A percentile compares a stretch with the other conserved stretches of the same genome.
Evolutionary conservation across 2,329 filamentous ascomycete species (phyloP).

Genomic region (Stemphylium lycopersici): DNA sequence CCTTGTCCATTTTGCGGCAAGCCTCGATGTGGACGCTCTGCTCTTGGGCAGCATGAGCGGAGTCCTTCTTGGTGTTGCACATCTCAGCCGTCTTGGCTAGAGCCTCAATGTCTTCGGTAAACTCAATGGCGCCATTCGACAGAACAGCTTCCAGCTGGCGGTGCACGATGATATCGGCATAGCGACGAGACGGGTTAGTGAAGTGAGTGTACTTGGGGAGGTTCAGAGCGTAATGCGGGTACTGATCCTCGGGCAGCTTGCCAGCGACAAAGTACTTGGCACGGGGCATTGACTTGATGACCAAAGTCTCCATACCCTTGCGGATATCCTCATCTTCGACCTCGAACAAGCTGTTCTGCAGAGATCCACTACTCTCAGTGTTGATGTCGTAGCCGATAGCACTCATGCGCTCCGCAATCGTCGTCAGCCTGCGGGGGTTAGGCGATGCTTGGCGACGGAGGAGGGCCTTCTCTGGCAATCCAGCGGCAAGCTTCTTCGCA

Average conservation of each 20-base stretch:
- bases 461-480: conserved; percentile 88
- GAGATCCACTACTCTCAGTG: conserved; percentile 81
- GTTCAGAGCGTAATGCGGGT: conserved; percentile 91
- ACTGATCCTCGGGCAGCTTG: conserved; percentile 77
- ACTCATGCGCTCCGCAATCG: conserved; percentile 91
- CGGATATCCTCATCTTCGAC: conserved; percentile 86
- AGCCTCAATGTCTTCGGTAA: conserved; percentile 84
- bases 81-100: conserved; percentile 91
- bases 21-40: conserved; percentile 99
- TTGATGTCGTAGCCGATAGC: conserved; percentile 91
- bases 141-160: conserved; percentile 89
- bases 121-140: conserved; percentile 81
- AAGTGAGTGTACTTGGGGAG: conserved; percentile 96
- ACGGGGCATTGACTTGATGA: conserved; percentile 93
- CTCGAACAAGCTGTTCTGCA: conserved; percentile 95
- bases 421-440: conserved; percentile 85
- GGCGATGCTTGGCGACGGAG: conserved; percentile 85
- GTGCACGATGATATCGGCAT: conserved; percentile 93
- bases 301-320: conserved; percentile 96
- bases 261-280: conserved; percentile 92
- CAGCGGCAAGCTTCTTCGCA: conserved; percentile 79
- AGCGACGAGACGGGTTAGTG: conserved; percentile 91
- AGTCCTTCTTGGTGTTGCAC: conserved; percentile 99
- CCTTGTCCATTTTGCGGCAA: conserved; percentile 94
- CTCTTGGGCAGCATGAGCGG: conserved; percentile 94